Conservation (phyloP, 192 early-diverging fungal species). For the Chytriomyces hyalinus region DNA sequence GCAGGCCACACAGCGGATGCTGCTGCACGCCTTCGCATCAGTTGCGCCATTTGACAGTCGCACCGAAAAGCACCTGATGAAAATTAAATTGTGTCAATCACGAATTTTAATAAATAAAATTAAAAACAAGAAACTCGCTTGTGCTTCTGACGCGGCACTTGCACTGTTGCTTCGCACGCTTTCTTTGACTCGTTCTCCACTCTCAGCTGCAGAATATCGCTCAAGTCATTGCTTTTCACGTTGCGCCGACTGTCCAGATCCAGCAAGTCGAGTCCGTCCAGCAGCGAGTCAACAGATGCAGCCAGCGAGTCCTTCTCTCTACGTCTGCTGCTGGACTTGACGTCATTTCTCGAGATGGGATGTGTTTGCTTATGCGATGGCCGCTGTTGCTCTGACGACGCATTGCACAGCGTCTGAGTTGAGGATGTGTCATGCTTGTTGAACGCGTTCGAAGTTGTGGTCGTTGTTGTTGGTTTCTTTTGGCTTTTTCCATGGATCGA, state of each 20-base stretch:
- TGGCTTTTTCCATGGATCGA: background rate
- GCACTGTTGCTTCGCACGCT: background rate
- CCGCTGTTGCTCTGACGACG: background rate
- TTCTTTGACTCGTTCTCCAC: background rate
- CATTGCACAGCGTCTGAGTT: background rate
- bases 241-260: too few relatives aligned
- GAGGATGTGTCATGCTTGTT: background rate
- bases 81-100: background rate
- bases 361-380: background rate
- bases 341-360: background rate
- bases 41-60: background rate
- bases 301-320: background rate
- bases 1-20: conserved; percentile 8
- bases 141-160: background rate
- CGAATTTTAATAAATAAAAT: too few relatives aligned
- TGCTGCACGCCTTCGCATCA: background rate
- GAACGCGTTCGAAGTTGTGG: background rate
- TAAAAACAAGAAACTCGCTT: too few relatives aligned
- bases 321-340: background rate
- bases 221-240: too few relatives aligned
- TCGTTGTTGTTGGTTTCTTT: background rate
- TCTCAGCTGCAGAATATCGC: too few relatives aligned
- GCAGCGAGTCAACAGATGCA: background rate
- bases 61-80: background rate
- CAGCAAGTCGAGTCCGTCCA: background rate